Evolutionary conservation across 2,329 filamentous ascomycete species (phyloP).

Genomic region (Colletotrichum nymphaeae): DNA sequence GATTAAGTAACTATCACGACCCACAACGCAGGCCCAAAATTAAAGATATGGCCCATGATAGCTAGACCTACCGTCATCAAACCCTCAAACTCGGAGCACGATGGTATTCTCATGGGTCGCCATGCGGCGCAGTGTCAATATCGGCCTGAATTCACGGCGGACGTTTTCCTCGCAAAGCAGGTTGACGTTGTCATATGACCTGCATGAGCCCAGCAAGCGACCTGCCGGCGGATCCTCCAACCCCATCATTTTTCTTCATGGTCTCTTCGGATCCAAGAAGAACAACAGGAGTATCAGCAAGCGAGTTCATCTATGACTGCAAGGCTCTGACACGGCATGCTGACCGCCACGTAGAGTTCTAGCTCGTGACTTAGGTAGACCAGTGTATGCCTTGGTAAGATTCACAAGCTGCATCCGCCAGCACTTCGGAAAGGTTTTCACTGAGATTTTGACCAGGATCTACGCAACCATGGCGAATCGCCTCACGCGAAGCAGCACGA

Average conservation of each 20-base stretch:
- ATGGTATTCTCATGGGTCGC: neutral
- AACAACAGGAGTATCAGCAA: slow-evolving; percentile 96
- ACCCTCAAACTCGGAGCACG: neutral
- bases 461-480: slow-evolving; percentile 93
- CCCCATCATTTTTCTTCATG: slow-evolving; percentile 90
- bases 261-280: slow-evolving; percentile 93
- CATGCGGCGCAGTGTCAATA: neutral
- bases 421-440: slow-evolving; percentile 25
- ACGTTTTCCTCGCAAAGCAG: neutral
- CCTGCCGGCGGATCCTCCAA: slow-evolving; percentile 52
- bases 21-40: neutral
- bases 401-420: neutral
- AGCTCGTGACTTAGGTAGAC: slow-evolving; percentile 81
- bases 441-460: slow-evolving; percentile 67
- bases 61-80: neutral
- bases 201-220: slow-evolving; percentile 68
- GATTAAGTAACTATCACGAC: neutral
- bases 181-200: slow-evolving; percentile 65
- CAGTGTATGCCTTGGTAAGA: slow-evolving; percentile 83
- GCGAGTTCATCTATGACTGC: slow-evolving; percentile 63
- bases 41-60: neutral
- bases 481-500: slow-evolving; percentile 82
- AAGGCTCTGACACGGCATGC: neutral
- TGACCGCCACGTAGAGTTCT: slow-evolving; percentile 69
- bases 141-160: neutral